phyloP scores from a whole-genome alignment of 306 rosid species.

The Citrullus mucosospermus region DNA sequence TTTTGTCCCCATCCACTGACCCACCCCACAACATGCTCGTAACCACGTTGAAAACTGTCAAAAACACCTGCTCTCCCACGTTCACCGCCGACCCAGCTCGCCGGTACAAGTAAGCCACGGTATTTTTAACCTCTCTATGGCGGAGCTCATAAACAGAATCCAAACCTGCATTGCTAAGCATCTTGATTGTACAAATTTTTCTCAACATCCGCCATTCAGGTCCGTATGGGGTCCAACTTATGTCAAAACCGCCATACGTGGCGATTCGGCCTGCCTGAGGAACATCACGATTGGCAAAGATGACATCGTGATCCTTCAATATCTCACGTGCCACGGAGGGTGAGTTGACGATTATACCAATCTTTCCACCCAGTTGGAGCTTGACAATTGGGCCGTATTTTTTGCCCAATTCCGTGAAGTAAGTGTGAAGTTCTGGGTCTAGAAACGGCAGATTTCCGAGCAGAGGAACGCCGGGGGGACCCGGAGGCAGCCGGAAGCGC shows the following conservation, averaged over 20 bases:
- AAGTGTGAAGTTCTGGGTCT: background rate
- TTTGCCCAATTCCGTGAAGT: background rate
- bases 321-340: background rate
- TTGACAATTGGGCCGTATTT: background rate
- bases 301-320: background rate
- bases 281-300: background rate
- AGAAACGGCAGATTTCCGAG: background rate
- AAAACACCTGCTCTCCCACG: conserved; percentile 42
- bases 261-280: background rate
- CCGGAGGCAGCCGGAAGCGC: no score
- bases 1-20: conserved; percentile 26
- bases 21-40: conserved; percentile 73
- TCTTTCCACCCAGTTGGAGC: background rate
- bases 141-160: background rate
- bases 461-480: no score
- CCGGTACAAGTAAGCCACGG: conserved; percentile 13
- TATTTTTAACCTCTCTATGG: conserved; percentile 23
- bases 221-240: background rate
- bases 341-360: background rate
- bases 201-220: background rate
- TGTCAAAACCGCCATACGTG: background rate
- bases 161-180: background rate
- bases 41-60: conserved; percentile 43
- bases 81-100: conserved; percentile 35
- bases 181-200: background rate